Percentiles rank a stretch among this genome's conserved stretches.
phyloP scores from a whole-genome alignment of 495 filamentous ascomycete species.

The Entonaema liquescens region DNA sequence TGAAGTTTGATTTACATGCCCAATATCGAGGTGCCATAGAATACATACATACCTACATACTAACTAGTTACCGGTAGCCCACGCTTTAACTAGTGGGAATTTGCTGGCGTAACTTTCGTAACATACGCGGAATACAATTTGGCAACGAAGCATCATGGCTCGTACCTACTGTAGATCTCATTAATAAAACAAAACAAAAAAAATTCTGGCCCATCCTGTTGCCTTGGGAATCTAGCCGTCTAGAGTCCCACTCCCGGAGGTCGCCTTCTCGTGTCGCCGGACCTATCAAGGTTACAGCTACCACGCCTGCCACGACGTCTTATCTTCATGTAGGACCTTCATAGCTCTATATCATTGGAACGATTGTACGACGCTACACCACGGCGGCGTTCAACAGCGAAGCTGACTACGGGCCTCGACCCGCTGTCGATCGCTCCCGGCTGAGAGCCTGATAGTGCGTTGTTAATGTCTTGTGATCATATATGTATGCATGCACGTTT shows the following conservation, averaged over 20 bases:
- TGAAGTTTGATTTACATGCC: slow-evolving; percentile 31
- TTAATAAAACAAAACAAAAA: not conserved
- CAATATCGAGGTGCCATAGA: slow-evolving; percentile 15
- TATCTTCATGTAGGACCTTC: slow-evolving; percentile 9
- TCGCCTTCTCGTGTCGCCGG: slow-evolving; percentile 34
- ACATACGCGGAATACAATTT: not conserved
- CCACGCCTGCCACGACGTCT: not conserved
- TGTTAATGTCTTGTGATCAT: slow-evolving; percentile 33
- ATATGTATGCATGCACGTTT: slow-evolving; percentile 43
- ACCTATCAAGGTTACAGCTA: slow-evolving; percentile 8
- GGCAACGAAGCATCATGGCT: not conserved
- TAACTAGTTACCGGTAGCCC: not conserved
- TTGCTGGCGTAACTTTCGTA: not conserved
- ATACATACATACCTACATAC: not conserved
- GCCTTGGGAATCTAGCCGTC: not conserved
- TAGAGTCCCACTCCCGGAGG: slow-evolving; percentile 27
- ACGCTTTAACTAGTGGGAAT: no score
- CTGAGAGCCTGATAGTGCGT: slow-evolving; percentile 17
- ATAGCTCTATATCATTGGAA: slow-evolving; percentile 14
- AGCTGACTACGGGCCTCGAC: slow-evolving; percentile 17
- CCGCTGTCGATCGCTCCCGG: slow-evolving; percentile 5
- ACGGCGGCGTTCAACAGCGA: not conserved
- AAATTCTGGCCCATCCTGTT: not conserved
- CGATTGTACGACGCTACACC: slow-evolving; percentile 30
- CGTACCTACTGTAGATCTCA: not conserved